Percentiles rank a stretch among this genome's conserved stretches.
Evolutionary conservation across 108 stramenopile genomes (phyloP).

Genomic region (Fistulifera pelliculosa): DNA sequence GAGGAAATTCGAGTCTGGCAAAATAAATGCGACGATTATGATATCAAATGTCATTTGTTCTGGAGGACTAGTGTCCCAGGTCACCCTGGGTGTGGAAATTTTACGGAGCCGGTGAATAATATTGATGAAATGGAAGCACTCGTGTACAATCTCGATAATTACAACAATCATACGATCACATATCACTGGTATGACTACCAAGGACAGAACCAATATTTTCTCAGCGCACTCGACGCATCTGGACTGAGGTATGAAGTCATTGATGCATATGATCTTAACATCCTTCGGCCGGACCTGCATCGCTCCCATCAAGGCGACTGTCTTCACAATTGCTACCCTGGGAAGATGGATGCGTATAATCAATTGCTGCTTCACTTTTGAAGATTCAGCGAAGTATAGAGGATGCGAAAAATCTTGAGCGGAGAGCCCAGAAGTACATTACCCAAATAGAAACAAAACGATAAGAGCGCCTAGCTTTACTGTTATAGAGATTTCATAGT

Average conservation of each 20-base stretch:
- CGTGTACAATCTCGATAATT: conserved; percentile 18
- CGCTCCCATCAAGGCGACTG: conserved; percentile 28
- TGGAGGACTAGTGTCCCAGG: conserved; percentile 43
- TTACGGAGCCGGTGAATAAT: conserved; percentile 30
- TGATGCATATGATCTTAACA: conserved; percentile 36
- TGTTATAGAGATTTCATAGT: no score
- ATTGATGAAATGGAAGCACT: conserved; percentile 26
- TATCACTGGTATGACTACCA: conserved; percentile 39
- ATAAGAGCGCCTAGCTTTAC: no score
- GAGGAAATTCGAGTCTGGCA: conserved; percentile 24
- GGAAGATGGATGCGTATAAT: conserved; percentile 40
- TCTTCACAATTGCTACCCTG: conserved; percentile 42
- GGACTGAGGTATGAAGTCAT: conserved; percentile 14
- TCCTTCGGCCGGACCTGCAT: conserved; percentile 36
- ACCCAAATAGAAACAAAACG: no score
- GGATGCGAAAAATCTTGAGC: conserved; percentile 11
- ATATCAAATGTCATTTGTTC: conserved; percentile 23
- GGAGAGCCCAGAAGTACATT: no score
- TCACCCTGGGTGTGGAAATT: conserved; percentile 32
- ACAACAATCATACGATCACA: conserved; percentile 16
- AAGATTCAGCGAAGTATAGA: conserved; percentile 5
- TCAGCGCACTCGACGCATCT: background rate
- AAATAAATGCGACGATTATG: conserved; percentile 12
- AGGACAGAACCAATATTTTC: conserved; percentile 28
- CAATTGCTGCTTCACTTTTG: conserved; percentile 29